phyloP scores from a whole-genome alignment of 441 rosid species.

The Pelargonium myrrhifolium region DNA sequence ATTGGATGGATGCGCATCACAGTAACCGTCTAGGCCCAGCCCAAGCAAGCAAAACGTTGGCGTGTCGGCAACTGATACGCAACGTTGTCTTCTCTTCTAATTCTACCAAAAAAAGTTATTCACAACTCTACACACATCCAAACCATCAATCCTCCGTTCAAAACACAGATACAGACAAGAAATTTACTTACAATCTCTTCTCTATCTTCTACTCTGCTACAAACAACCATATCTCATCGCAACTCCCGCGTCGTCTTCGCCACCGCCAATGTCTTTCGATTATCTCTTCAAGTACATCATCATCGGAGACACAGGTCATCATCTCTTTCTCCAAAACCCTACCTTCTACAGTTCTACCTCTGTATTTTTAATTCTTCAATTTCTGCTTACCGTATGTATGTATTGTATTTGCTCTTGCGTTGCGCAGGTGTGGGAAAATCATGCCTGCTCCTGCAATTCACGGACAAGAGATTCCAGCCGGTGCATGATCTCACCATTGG shows the following conservation, averaged over 20 bases:
- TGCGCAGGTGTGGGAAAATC: slow-evolving; percentile 61
- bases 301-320: slow-evolving; percentile 70
- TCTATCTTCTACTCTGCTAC: background rate
- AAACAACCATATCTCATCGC: background rate
- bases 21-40: too few species aligned
- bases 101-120: background rate
- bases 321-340: slow-evolving; percentile 3
- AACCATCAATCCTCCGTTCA: too few species aligned
- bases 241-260: background rate
- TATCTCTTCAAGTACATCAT: slow-evolving; percentile 77
- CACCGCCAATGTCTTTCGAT: slow-evolving; percentile 53
- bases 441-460: slow-evolving; percentile 59
- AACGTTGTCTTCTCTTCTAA: background rate
- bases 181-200: background rate
- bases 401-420: background rate
- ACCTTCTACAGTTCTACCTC: background rate
- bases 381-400: background rate
- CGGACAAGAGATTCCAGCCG: slow-evolving; percentile 72
- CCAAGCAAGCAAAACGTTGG: background rate
- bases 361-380: background rate
- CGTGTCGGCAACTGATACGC: background rate
- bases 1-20: too few species aligned
- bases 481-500: slow-evolving; percentile 75
- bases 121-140: background rate
- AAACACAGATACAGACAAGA: too few species aligned